phyloP scores from a whole-genome alignment of 176 grass and related monocot genomes.

The Echinochloa phyllopogon region DNA sequence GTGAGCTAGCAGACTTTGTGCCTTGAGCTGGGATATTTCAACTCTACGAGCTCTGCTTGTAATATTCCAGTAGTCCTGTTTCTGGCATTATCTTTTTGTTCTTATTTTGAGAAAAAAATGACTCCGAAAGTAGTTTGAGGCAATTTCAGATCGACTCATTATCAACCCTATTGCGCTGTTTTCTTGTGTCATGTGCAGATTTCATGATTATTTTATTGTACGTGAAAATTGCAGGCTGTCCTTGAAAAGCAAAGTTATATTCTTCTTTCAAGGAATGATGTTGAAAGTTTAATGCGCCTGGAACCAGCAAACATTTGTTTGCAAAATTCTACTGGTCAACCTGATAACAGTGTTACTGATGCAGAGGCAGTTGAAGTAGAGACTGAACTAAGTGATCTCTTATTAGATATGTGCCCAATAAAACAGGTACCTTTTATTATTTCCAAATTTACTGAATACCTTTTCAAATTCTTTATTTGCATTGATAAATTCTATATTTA shows the following conservation, averaged over 20 bases:
- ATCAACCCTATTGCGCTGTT: neutral
- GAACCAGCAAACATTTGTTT: conserved; percentile 79
- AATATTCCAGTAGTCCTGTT: neutral
- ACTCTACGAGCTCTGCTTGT: neutral
- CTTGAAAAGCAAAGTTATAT: conserved; percentile 98
- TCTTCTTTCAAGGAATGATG: conserved; percentile 88
- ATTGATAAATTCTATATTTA: neutral
- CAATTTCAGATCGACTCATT: neutral
- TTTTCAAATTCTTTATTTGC: conserved; percentile 7
- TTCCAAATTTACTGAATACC: conserved; percentile 2
- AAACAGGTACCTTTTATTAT: conserved; percentile 73
- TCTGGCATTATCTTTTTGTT: neutral
- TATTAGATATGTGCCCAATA: conserved; percentile 87
- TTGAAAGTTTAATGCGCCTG: conserved; percentile 91
- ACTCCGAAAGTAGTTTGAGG: neutral
- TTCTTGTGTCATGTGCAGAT: neutral
- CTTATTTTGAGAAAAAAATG: neutral
- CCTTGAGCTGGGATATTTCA: conserved; percentile 16
- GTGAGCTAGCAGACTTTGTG: neutral
- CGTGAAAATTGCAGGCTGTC: conserved; percentile 73
- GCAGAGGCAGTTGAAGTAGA: conserved; percentile 83
- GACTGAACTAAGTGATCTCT: conserved; percentile 81
- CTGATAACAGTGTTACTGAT: conserved; percentile 57
- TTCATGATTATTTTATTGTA: conserved; percentile 41
- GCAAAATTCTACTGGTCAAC: conserved; percentile 61